phyloP scores from a whole-genome alignment of 23 red algal genomes.

The Agarophyton chilense region DNA sequence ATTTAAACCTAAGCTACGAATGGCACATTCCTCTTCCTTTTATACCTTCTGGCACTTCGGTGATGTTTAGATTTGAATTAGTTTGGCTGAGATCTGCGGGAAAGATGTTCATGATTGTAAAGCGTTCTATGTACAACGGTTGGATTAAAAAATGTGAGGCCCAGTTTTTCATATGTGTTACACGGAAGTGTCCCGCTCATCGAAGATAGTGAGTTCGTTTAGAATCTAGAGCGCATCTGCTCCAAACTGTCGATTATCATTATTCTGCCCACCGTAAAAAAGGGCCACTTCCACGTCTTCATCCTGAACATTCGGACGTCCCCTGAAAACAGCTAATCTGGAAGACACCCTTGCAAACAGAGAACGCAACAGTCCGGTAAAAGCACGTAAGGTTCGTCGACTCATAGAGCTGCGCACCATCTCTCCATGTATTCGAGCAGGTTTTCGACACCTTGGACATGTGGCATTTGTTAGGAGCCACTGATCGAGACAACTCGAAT shows the following conservation, averaged over 20 bases:
- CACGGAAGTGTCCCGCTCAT: neutral
- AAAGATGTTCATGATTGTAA: neutral
- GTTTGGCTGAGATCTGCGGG: neutral
- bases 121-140: slow-evolving; percentile 12
- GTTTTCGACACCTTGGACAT: slow-evolving; percentile 61
- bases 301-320: neutral
- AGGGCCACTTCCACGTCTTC: neutral
- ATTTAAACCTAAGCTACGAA: neutral
- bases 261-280: neutral
- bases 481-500: slow-evolving; percentile 47
- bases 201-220: neutral
- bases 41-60: neutral
- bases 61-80: slow-evolving; percentile 1
- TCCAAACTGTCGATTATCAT: neutral
- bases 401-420: slow-evolving; percentile 15
- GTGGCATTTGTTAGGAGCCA: slow-evolving; percentile 53
- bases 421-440: slow-evolving; percentile 36
- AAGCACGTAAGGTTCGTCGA: neutral
- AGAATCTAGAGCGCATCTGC: neutral
- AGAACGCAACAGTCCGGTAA: neutral
- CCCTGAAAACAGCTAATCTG: neutral
- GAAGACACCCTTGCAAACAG: neutral
- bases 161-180: neutral
- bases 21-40: neutral
- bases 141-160: neutral